Conservation (phyloP, 352 stramenopile genomes). For the Pythium sukuiense region DNA sequence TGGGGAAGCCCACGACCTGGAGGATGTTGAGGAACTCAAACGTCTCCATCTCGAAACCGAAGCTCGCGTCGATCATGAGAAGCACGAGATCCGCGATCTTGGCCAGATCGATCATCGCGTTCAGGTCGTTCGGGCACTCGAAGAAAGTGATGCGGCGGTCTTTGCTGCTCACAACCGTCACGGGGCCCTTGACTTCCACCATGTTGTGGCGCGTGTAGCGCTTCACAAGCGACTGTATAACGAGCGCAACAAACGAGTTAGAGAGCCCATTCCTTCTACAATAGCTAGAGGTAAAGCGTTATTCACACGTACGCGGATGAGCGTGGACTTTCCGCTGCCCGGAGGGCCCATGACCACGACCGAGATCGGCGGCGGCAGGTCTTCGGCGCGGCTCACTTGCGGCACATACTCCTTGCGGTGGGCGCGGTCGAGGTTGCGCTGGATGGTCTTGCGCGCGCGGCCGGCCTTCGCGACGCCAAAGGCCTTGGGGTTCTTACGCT, state of each 20-base stretch:
- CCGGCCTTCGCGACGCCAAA: constrained; percentile 97
- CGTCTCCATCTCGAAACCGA: constrained; percentile 99
- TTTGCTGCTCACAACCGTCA: constrained; percentile 98
- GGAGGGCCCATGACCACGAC: constrained; percentile 98
- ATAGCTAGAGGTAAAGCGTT: neutral
- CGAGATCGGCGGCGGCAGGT: constrained; percentile 91
- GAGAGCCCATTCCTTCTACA: neutral
- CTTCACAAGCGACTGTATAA: constrained; percentile 94
- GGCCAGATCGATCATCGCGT: constrained; percentile 94
- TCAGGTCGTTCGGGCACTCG: constrained; percentile 97
- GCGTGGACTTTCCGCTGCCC: constrained; percentile 96
- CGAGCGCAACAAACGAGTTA: neutral
- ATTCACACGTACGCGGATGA: constrained; percentile 86
- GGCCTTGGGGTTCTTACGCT: constrained; percentile 96
- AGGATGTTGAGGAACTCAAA: constrained; percentile 99
- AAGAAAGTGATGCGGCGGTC: constrained; percentile 98
- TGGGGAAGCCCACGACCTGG: constrained; percentile 90
- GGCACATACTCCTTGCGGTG: constrained; percentile 98
- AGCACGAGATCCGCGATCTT: constrained; percentile 99
- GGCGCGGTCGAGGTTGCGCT: constrained; percentile 97
- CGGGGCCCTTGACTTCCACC: constrained; percentile 95
- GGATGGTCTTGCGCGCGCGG: constrained; percentile 94
- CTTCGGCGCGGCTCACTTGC: constrained; percentile 78
- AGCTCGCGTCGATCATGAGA: constrained; percentile 99
- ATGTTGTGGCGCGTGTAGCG: constrained; percentile 99